Percentiles rank a stretch among this genome's conserved stretches.
phyloP scores from a whole-genome alignment of 192 early-diverging fungal genomes.

The Oehlia diaphana region DNA sequence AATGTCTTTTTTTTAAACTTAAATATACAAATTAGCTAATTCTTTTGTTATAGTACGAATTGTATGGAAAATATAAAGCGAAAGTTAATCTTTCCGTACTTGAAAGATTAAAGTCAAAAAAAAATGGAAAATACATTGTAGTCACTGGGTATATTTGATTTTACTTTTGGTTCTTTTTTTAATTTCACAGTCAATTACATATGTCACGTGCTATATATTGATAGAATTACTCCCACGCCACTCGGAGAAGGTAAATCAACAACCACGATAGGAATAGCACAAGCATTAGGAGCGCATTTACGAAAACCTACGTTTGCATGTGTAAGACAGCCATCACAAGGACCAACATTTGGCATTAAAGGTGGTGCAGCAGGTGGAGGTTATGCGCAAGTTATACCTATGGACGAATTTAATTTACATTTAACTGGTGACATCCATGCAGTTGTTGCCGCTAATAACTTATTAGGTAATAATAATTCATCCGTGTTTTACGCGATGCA shows the following conservation, averaged over 20 bases:
- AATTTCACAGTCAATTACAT: no score
- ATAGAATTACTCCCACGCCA: slow-evolving; percentile 93
- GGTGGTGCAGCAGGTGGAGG: slow-evolving; percentile 98
- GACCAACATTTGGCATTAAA: slow-evolving; percentile 99
- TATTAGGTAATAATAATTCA: slow-evolving; percentile 56
- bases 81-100: slow-evolving; percentile 85
- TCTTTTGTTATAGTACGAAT: slow-evolving; percentile 60
- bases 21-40: background rate
- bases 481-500: background rate
- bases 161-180: background rate
- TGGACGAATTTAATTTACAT: slow-evolving; percentile 99
- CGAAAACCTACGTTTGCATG: slow-evolving; percentile 88
- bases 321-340: slow-evolving; percentile 98
- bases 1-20: background rate
- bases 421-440: slow-evolving; percentile 99
- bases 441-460: slow-evolving; percentile 96
- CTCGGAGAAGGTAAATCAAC: slow-evolving; percentile 99
- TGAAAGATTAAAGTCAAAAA: slow-evolving; percentile 75
- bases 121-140: slow-evolving; percentile 90
- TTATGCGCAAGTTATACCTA: slow-evolving; percentile 98
- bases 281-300: slow-evolving; percentile 94
- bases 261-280: slow-evolving; percentile 90
- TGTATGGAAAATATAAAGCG: slow-evolving; percentile 87
- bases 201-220: background rate
- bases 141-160: slow-evolving; percentile 72